These are phyloP conservation scores for Epichloe aotearoae DNA, from an alignment of 2,329 filamentous ascomycete genomes.

Conservation along the genomic window DNA sequence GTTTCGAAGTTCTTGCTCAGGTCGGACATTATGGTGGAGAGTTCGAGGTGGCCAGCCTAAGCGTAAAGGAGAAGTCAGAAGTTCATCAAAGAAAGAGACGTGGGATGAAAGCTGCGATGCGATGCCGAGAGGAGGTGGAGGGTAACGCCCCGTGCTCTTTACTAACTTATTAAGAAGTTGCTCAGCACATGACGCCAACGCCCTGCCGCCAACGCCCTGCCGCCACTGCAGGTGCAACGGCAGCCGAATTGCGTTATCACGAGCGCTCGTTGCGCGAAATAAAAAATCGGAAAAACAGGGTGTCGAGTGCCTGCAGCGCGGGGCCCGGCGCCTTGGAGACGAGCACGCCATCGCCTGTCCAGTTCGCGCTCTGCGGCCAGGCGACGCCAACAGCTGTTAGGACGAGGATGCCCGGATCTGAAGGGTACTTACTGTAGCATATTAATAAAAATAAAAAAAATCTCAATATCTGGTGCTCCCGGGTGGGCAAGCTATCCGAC, in stretches of 20 bases:
- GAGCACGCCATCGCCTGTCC: constrained; percentile 6
- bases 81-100: neutral
- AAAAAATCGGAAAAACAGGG: neutral
- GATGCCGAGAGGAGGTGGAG: neutral
- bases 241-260: constrained; percentile 6
- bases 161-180: neutral
- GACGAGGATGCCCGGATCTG: too few relatives aligned
- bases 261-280: neutral
- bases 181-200: neutral
- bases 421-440: too few relatives aligned
- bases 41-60: neutral
- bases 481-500: neutral
- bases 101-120: neutral
- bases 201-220: neutral
- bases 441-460: too few relatives aligned
- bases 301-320: too few relatives aligned
- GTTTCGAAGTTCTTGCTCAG: constrained; percentile 62
- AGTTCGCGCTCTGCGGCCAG: neutral
- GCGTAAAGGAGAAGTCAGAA: neutral
- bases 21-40: constrained; percentile 18
- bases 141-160: too few relatives aligned
- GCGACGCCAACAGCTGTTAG: too few relatives aligned
- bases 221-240: neutral
- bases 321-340: neutral
- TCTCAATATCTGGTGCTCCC: too few relatives aligned